These are phyloP conservation scores for Hypoxylon sp. DNA, from an alignment of 2,329 filamentous ascomycete species.

Conservation along the genomic window DNA sequence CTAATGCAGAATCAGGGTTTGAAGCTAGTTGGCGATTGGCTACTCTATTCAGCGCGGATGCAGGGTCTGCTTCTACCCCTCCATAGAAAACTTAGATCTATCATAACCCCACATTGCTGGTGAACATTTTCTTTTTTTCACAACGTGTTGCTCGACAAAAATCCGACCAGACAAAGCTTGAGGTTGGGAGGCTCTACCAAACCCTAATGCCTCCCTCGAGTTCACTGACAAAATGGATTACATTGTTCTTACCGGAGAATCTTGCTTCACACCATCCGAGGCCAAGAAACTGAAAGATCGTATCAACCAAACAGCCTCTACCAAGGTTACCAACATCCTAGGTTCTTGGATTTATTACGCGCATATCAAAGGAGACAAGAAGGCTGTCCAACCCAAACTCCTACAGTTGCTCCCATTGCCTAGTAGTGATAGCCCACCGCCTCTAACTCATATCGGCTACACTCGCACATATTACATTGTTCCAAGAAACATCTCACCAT, in stretches of 20 bases:
- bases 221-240: conserved; percentile 47
- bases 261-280: conserved; percentile 67
- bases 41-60: conserved; percentile 23
- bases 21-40: conserved; percentile 30
- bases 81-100: conserved; percentile 35
- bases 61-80: conserved; percentile 40
- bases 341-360: conserved; percentile 78
- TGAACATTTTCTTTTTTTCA: conserved; percentile 40
- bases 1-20: conserved; percentile 24
- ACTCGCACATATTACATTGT: conserved; percentile 59
- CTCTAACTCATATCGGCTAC: conserved; percentile 46
- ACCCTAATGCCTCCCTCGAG: not conserved
- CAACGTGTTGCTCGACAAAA: conserved; percentile 20
- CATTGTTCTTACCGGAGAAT: conserved; percentile 54
- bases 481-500: conserved; percentile 77
- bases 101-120: conserved; percentile 27
- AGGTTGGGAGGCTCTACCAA: conserved; percentile 14
- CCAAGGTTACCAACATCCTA: conserved; percentile 64
- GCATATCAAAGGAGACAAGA: conserved; percentile 67
- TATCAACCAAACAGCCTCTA: conserved; percentile 58
- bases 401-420: conserved; percentile 63
- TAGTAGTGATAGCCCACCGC: conserved; percentile 46
- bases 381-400: conserved; percentile 59
- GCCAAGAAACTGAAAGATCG: conserved; percentile 62
- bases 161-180: conserved; percentile 13